Conservation (phyloP, 1,284 basidiomycete species). For the Ceratobasidium sp. region DNA sequence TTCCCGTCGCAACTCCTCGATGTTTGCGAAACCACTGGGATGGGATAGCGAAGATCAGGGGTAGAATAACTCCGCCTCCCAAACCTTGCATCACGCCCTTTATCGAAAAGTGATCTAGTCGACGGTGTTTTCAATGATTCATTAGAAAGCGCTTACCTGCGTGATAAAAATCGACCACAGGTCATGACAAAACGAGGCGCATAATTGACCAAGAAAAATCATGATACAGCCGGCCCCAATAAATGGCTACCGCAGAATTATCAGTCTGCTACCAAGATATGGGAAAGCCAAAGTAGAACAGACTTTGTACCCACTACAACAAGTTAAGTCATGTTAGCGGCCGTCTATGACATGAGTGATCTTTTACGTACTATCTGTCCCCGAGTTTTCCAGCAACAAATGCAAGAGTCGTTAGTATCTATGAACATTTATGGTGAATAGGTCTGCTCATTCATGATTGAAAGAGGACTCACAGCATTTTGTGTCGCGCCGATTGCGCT, state of each 20-base stretch:
- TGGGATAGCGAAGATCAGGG: constrained; percentile 44
- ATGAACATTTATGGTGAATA: neutral
- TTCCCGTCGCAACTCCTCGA: constrained; percentile 45
- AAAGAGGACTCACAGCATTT: constrained; percentile 32
- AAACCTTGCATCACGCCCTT: constrained; percentile 42
- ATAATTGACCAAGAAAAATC: constrained; percentile 40
- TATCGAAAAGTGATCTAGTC: neutral
- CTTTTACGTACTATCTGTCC: constrained; percentile 38
- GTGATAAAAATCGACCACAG: constrained; percentile 45
- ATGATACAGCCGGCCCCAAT: constrained; percentile 41
- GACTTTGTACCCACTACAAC: neutral
- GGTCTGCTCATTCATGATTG: neutral
- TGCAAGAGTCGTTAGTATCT: neutral
- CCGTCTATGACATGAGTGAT: neutral
- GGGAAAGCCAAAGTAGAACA: neutral
- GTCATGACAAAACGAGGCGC: constrained; percentile 42
- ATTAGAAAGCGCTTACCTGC: constrained; percentile 35
- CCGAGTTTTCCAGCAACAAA: constrained; percentile 36
- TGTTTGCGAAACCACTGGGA: constrained; percentile 46
- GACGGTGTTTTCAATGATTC: neutral
- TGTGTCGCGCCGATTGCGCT: constrained; percentile 41
- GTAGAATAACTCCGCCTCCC: constrained; percentile 42
- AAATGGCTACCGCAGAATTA: constrained; percentile 27
- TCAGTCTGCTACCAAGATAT: neutral
- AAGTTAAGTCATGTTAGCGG: neutral